Conservation (phyloP, 2,329 filamentous ascomycete species). For the Verticillium klebahnii region DNA sequence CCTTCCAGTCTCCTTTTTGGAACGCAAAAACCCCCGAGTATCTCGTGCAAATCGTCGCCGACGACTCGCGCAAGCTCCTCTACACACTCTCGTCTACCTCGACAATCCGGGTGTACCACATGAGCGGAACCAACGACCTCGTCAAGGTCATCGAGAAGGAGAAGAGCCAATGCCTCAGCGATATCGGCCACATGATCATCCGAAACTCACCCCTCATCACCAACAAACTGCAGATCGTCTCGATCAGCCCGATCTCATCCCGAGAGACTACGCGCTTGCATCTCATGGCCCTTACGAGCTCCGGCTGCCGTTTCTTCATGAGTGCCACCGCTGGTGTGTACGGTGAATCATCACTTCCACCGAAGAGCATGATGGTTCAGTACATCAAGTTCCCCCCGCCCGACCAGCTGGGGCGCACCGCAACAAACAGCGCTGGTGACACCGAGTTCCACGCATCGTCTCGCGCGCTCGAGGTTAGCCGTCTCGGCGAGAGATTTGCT, state of each 20-base stretch:
- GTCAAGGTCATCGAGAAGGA: constrained; percentile 63
- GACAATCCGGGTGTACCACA: constrained; percentile 86
- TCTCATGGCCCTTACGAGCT: constrained; percentile 84
- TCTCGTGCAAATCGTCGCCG: constrained; percentile 76
- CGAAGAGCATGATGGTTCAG: constrained; percentile 95
- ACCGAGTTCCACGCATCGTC: constrained; percentile 42
- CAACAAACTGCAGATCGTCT: constrained; percentile 68
- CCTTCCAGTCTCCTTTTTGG: constrained; percentile 45
- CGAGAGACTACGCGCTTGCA: constrained; percentile 78
- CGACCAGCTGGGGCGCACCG: constrained; percentile 26
- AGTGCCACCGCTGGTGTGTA: constrained; percentile 78
- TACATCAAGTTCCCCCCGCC: constrained; percentile 90
- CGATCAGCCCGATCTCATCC: constrained; percentile 78
- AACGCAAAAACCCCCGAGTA: constrained; percentile 52
- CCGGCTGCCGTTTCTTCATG: constrained; percentile 86
- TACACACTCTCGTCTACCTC: constrained; percentile 88
- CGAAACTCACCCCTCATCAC: constrained; percentile 63
- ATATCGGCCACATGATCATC: constrained; percentile 83
- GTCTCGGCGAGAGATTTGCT: constrained; percentile 59
- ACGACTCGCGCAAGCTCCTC: constrained; percentile 81
- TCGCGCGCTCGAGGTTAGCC: constrained; percentile 42
- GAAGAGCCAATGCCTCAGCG: constrained; percentile 55
- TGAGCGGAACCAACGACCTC: constrained; percentile 62
- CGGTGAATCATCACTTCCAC: constrained; percentile 59
- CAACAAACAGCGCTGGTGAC: constrained; percentile 24